Evolutionary conservation across 2,329 filamentous ascomycete species (phyloP).

Genomic region (Coniochaeta sp.): DNA sequence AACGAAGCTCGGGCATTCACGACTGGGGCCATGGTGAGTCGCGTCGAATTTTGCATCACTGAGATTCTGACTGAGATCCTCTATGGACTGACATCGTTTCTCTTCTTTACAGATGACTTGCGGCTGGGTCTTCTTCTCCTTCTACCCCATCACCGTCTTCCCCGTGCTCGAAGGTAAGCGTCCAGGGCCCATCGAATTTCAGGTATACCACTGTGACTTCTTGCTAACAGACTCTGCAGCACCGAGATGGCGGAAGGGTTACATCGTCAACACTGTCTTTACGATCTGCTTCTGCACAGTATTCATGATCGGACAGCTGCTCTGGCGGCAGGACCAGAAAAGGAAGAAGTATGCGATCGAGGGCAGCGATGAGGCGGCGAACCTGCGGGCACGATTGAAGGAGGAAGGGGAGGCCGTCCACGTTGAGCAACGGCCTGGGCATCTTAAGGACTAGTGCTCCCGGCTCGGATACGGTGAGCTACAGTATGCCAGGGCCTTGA

Average conservation of each 20-base stretch:
- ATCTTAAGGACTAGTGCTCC: too few species aligned
- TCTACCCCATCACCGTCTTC: constrained; percentile 15
- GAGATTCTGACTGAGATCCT: too few species aligned
- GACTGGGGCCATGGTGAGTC: constrained; percentile 15
- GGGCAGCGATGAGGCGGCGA: background rate
- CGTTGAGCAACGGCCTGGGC: background rate
- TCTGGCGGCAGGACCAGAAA: constrained; percentile 21
- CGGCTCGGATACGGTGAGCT: too few species aligned
- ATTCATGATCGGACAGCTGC: constrained; percentile 22
- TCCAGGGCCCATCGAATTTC: background rate
- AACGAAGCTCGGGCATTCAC: constrained; percentile 15
- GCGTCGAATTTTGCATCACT: background rate
- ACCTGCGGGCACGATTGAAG: background rate
- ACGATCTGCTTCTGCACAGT: constrained; percentile 20
- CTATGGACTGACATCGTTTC: background rate
- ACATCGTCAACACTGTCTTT: constrained; percentile 14
- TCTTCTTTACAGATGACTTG: constrained; percentile 22
- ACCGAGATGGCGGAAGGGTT: constrained; percentile 15
- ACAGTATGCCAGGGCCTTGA: too few species aligned
- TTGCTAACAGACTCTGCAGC: background rate
- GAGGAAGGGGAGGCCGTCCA: background rate
- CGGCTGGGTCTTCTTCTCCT: constrained; percentile 16
- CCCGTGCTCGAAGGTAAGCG: constrained; percentile 10
- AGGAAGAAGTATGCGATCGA: constrained; percentile 4
- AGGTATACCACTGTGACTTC: background rate